Conservation (phyloP, 768 basidiomycete genomes). For the Podaxis sp. region DNA sequence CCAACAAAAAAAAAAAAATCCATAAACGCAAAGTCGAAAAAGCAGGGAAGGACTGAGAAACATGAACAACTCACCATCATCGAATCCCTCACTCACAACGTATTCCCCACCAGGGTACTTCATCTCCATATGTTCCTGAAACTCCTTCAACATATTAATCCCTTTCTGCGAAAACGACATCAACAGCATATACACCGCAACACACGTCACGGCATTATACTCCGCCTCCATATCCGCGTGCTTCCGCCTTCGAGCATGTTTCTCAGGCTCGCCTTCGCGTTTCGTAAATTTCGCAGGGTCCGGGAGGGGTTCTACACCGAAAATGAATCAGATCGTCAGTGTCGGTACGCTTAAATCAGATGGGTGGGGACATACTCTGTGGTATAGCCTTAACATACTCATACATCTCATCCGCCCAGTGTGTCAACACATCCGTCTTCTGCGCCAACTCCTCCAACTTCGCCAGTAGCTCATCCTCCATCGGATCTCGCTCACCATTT, state of each 20-base stretch:
- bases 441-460: conserved; percentile 86
- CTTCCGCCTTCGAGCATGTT: conserved; percentile 61
- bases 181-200: conserved; percentile 85
- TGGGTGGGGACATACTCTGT: conserved; percentile 53
- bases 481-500: conserved; percentile 51
- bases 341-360: neutral
- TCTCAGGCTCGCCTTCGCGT: conserved; percentile 69
- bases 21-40: too few relatives aligned
- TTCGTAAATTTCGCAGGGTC: conserved; percentile 73
- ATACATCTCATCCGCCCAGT: conserved; percentile 95
- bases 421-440: conserved; percentile 91
- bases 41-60: neutral
- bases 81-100: conserved; percentile 73
- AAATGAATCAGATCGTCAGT: conserved; percentile 9
- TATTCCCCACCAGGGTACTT: conserved; percentile 72
- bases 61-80: conserved; percentile 50
- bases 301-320: conserved; percentile 63
- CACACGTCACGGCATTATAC: conserved; percentile 78
- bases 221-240: conserved; percentile 78
- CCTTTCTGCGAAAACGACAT: conserved; percentile 94
- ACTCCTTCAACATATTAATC: conserved; percentile 74
- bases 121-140: conserved; percentile 82
- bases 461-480: conserved; percentile 82
- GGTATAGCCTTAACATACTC: conserved; percentile 82
- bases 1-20: neutral